phyloP scores from a whole-genome alignment of 2,329 filamentous ascomycete species.

The Sclerotinia borealis region DNA sequence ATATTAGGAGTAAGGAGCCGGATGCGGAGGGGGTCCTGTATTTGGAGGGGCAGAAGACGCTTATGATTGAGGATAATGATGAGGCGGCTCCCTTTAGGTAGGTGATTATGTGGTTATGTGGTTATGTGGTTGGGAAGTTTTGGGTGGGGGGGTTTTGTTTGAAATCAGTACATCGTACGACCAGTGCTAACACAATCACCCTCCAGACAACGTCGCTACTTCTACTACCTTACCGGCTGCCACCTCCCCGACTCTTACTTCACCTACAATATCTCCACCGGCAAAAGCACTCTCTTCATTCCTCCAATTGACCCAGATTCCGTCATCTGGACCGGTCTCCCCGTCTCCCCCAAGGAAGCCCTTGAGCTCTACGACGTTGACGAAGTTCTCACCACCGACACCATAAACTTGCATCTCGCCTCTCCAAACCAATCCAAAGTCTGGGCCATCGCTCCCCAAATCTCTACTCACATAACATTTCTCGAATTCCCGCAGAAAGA shows the following conservation, averaged over 20 bases:
- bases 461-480: conserved; percentile 67
- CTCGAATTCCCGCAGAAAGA: conserved; percentile 63
- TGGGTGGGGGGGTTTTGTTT: not conserved
- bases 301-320: conserved; percentile 81
- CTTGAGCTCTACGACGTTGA: conserved; percentile 75
- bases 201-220: conserved; percentile 75
- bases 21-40: conserved; percentile 71
- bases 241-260: conserved; percentile 72
- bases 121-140: not conserved
- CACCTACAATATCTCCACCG: conserved; percentile 70
- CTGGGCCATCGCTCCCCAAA: conserved; percentile 73
- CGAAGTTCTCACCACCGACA: conserved; percentile 62
- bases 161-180: not conserved
- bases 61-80: conserved; percentile 85
- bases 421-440: conserved; percentile 40
- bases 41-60: conserved; percentile 76
- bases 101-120: too few relatives aligned
- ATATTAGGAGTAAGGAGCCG: conserved; percentile 62
- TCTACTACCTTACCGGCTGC: conserved; percentile 91
- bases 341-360: conserved; percentile 70
- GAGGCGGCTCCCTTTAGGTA: conserved; percentile 75
- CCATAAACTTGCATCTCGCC: conserved; percentile 63
- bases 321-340: conserved; percentile 91
- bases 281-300: conserved; percentile 80
- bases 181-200: conserved; percentile 9